Base-by-base conservation (phyloP, 139 green algal genomes). In the Chlorella ohadii region DNA sequence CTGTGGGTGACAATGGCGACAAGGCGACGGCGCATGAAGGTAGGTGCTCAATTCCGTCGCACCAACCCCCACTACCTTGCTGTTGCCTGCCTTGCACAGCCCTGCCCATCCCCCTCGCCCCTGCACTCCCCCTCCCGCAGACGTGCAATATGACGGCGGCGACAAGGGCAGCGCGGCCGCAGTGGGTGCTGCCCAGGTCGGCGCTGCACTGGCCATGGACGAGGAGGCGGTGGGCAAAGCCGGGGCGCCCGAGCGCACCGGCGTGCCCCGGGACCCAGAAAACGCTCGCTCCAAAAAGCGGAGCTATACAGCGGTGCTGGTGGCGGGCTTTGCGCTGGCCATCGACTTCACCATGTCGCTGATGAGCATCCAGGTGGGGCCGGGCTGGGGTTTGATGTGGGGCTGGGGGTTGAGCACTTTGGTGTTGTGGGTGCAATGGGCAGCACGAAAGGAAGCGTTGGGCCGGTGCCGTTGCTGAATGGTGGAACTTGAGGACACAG, bases 281-380 rank as follows among this genome's bases (percentile, higher is more conserved):
- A 77, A 86, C 59, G 59, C 70, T 0, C 36, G 33, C 17, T 55
- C 70, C 33, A 89, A 89, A 34, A 63, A 16, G 20, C 22, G 16
- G 33, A 70, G 44, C 44, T 78, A 71, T 31, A 72, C 31, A 41
- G 85, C 85, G 3, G 19, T 89, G 11, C 23, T 84, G 1, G 72
- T 77, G 17, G 44, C 66, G 38, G 85, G 85, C 16, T 82, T 83
- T 79, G 81, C 38, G 17, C 38, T 89, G 41, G 79, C 81, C 16
- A 70, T 88, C 6, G 72, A 78, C 44, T 78, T 78, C 27, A 64
- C 72, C 9, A 63, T 63, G 44, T 44, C 15, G 28, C 9, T 78
- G 16, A 63, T 63, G 44, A 64, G 44, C 28, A 63, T 76, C 68
- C 68, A 33, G 61, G 61, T 33, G 25, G 7, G 25, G 7, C 44